Evolutionary conservation across 306 rosid species (phyloP).

Genomic region (Trifolium pratense): DNA sequence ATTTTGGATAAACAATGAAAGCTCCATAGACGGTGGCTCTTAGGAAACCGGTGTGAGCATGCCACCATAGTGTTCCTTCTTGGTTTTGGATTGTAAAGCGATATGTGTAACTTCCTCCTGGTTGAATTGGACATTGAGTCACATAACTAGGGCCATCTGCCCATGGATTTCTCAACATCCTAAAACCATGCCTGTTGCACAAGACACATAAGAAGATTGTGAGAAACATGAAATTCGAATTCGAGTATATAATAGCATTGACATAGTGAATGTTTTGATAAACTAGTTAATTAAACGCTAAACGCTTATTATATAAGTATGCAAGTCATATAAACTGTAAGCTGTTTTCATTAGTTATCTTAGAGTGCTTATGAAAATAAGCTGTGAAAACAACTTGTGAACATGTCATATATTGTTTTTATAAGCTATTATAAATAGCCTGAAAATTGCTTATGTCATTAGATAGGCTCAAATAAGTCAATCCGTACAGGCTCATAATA

Average conservation of each 20-base stretch:
- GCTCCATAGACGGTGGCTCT: slow-evolving; percentile 96
- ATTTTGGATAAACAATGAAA: slow-evolving; percentile 71
- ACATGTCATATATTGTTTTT: background rate
- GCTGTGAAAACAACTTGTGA: background rate
- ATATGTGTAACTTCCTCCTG: slow-evolving; percentile 90
- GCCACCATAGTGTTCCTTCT: slow-evolving; percentile 98
- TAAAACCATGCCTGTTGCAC: slow-evolving; percentile 79
- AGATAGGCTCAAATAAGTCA: background rate
- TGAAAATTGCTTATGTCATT: too few relatives aligned
- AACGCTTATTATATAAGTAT: background rate
- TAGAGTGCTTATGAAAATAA: background rate
- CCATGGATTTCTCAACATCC: slow-evolving; percentile 91
- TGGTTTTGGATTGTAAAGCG: slow-evolving; percentile 78
- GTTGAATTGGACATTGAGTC: slow-evolving; percentile 89
- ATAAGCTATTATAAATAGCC: too few relatives aligned
- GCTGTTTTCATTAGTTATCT: background rate
- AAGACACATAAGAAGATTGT: slow-evolving; percentile 22
- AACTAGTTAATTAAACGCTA: background rate
- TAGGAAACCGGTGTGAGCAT: slow-evolving; percentile 85
- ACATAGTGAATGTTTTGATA: background rate
- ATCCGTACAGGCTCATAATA: too few relatives aligned
- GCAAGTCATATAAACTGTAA: background rate
- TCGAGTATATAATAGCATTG: background rate
- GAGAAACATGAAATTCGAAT: slow-evolving; percentile 18
- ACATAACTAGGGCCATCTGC: slow-evolving; percentile 91